Evolutionary conservation across 148 eudicot species (phyloP).

Genomic region (Amaranthus cruentus): DNA sequence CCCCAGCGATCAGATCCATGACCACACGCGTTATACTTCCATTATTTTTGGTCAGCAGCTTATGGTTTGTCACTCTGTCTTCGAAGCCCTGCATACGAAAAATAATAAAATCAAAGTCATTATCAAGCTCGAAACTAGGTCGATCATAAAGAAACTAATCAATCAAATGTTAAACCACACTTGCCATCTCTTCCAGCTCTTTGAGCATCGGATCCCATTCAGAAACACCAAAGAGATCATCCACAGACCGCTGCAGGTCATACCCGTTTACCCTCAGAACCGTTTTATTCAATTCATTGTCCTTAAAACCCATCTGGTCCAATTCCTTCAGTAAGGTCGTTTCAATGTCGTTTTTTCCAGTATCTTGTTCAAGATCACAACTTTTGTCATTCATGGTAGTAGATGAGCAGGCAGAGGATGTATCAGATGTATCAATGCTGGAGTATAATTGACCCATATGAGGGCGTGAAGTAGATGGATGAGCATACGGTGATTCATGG

Average conservation of each 20-base stretch:
- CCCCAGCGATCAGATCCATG: constrained; percentile 77
- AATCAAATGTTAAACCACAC: neutral
- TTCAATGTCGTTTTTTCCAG: constrained; percentile 34
- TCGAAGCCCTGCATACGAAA: constrained; percentile 54
- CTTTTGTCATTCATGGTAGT: constrained; percentile 6
- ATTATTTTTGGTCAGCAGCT: constrained; percentile 71
- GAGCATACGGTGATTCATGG: neutral
- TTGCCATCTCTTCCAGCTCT: constrained; percentile 85
- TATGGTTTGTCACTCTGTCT: constrained; percentile 56
- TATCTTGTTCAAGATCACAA: constrained; percentile 16
- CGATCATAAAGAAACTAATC: neutral
- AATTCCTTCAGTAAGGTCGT: constrained; percentile 49
- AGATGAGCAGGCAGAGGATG: constrained; percentile 14
- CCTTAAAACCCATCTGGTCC: constrained; percentile 60
- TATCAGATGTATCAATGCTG: constrained; percentile 25
- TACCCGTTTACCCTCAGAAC: constrained; percentile 53
- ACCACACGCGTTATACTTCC: constrained; percentile 81
- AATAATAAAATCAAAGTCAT: neutral
- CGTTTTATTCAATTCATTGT: constrained; percentile 55
- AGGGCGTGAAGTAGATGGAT: neutral
- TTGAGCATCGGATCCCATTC: constrained; percentile 75
- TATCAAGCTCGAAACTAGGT: neutral
- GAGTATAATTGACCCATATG: constrained; percentile 19
- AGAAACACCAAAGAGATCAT: constrained; percentile 57
- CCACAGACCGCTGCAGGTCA: constrained; percentile 52